Evolutionary conservation across 257 asterid species (phyloP), one percentile per base, ranked within the genome.

Genomic region (Asclepias syriaca): DNA sequence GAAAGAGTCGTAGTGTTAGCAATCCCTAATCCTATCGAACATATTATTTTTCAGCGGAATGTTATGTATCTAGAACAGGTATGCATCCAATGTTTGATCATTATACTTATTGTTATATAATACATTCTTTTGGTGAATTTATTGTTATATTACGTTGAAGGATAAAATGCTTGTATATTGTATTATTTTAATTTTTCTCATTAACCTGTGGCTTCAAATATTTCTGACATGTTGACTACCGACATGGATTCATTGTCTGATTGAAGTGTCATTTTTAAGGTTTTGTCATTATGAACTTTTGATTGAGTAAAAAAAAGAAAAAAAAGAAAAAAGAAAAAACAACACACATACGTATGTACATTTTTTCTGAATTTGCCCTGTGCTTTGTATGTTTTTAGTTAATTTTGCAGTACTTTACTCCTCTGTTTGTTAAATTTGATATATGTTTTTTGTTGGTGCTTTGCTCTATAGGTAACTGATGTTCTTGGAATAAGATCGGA

Each of bases 1-100:
- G 99, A 94, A 88, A 94, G 98, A 83, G 95, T 91, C 55, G 96
- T 88, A 81, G 83, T 87, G 77, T 67, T 94, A 84, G 99, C 88
- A 48, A 90, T 94, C 74, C 98, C 97, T 29, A 86, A 72, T 85
- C 74, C 87, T 58, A 89, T 71, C 74, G 84, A 75, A 82, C 79
- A 81, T 48, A 75, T 85, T 74, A 57, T 86, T 65, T 91, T 78
- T 86, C 97, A 90, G 75, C 87, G 79, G 77, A 82, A 88, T 70
- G 96, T 88, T 71, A 78, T 82, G 73, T 87, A 91, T 81, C 95
- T 94, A 63, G 98, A 84, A 67, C 97, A 91, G 98, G 98, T 93
- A 97, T 93, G 73, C 71, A 34, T 49, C 39, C 21, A 34, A 0
- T 0, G 13, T 37, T 45, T 53, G 19, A 51, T n/a, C 63, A 29